Evolutionary conservation across 768 basidiomycete species (phyloP), one percentile per base, ranked within the genome.

Genomic region (Termitomyces heimii): DNA sequence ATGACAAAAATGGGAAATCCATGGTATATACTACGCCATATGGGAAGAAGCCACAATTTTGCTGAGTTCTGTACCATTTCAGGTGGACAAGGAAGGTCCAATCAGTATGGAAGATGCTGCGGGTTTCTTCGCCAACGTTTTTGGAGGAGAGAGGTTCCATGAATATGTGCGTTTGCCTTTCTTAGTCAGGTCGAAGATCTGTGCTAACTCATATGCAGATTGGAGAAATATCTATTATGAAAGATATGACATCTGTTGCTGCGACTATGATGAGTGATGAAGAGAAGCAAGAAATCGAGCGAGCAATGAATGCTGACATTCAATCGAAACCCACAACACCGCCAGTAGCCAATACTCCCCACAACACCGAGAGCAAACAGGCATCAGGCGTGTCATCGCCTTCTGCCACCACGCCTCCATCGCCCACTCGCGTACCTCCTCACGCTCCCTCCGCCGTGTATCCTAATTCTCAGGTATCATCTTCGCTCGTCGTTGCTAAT

Each of bases 161-260:
- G 92, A 94, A 68, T 94, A 92, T 67, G 92, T 95, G 70, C 70
- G 92, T 78, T 29, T 20, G 10, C 47, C 46, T 39, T 45, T n/a
- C 46, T 39, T 45, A 18, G 12, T 54, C 6, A 37, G 55, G 31
- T 16, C 34, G 6, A 48, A 34, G 18, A 31, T 47, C 24, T 35
- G 45, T 28, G 26, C 40, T 40, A 50, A 24, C 51, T 20, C 45
- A 31, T 29, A 48, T 29, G 43, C 70, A 97, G 95, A 96, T 98
- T 60, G 96, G 96, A 57, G 96, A 98, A 75, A 95, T 99, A 54
- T 88, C 89, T 6, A 79, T 98, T 39, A 93, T 97, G 84, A 98
- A 94, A 68, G 92, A 92, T 62, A 91, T 94, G 88, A 86, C 90
- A 24, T 82, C 83, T 34, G 84, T 90, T 26, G 89, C 94, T 14